Evolutionary conservation across 176 grass and related monocot species (phyloP), one percentile per base, ranked within the genome.

Genomic region (Puya raimondii): DNA sequence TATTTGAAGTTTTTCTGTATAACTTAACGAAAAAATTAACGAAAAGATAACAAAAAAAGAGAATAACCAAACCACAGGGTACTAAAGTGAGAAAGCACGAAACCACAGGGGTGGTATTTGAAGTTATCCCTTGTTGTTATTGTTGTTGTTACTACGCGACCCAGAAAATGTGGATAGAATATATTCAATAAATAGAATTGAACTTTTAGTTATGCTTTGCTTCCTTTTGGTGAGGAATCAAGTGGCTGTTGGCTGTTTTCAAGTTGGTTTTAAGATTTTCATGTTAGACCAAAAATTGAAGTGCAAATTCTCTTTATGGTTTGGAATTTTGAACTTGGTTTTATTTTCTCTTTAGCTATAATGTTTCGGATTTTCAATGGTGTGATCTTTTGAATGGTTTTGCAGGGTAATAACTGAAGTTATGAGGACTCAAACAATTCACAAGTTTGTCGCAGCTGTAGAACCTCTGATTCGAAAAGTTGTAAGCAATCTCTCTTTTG

Each of bases 401-500:
- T 64, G 23, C 56, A 84, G 81, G 76, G 70, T 79, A 42, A 68
- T 79, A n/a, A 10, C 2, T 29, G 64, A 84, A 10, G 81, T 66
- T 15, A 68, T 79, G 49, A 64, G 21, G 70, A 48, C 9, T 22
- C 75, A 84, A 17, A 74, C 18, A 13, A 13, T 84, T 66, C 71
- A 74, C 16, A 84, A 74, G 64, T 79, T 73, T 78, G 23, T 74
- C n/a, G 27, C 15, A 49, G 68, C 74, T 59, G 72, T 83, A 53
- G 81, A 84, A 64, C 81, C 81, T 12, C 63, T 84, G 54, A 48
- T 84, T 51, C 70, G 81, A 50, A 84, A 58, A 75, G 76, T 84
- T 47, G 81, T 84, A 66, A 84, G 81, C 42, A 68, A 66, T 1
- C 51, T 61, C 26, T 52, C 22, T 20, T 66, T 14, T 58, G 2